Percentiles rank a stretch among this genome's conserved stretches.
Evolutionary conservation across 2,329 filamentous ascomycete species (phyloP).

Genomic region (Monascus ruber): DNA sequence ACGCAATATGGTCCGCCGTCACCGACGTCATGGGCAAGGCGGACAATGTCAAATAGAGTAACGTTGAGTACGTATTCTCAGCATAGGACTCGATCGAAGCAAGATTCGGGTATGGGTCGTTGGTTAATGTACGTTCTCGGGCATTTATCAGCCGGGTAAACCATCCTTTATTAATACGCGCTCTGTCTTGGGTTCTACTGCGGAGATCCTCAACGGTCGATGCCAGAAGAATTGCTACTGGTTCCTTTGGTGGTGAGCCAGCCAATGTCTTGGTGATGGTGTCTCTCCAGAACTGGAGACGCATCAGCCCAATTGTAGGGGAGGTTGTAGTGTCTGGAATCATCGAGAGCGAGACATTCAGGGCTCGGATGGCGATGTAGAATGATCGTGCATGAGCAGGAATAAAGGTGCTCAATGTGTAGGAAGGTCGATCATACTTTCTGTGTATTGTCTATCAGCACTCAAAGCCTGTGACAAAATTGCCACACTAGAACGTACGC

Average conservation of each 20-base stretch:
- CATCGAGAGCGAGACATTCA: conserved; percentile 85
- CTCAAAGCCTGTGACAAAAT: not conserved
- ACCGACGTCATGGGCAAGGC: conserved; percentile 68
- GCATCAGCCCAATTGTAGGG: conserved; percentile 73
- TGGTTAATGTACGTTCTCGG: conserved; percentile 70
- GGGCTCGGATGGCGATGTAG: conserved; percentile 79
- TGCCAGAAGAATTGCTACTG: conserved; percentile 74
- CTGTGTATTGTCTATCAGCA: conserved; percentile 33
- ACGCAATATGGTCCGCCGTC: conserved; percentile 83
- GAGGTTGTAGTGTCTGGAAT: conserved; percentile 85
- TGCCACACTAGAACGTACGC: conserved; percentile 25
- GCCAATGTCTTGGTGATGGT: conserved; percentile 66
- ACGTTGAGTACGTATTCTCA: conserved; percentile 86
- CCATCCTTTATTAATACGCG: conserved; percentile 57
- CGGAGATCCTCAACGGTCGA: conserved; percentile 53
- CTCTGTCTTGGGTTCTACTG: conserved; percentile 34
- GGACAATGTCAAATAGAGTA: conserved; percentile 79
- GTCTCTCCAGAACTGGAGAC: conserved; percentile 92
- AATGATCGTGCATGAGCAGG: conserved; percentile 63
- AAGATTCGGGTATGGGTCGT: conserved; percentile 66
- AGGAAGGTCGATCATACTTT: conserved; percentile 80
- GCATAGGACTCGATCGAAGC: conserved; percentile 73
- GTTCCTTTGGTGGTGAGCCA: conserved; percentile 73
- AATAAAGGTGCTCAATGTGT: conserved; percentile 75
- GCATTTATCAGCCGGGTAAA: conserved; percentile 66